A percentile compares a stretch with the other conserved stretches of the same genome.
These are phyloP conservation scores for Fonsecaea pedrosoi DNA, from an alignment of 2,329 filamentous ascomycete genomes.

Conservation along the genomic window DNA sequence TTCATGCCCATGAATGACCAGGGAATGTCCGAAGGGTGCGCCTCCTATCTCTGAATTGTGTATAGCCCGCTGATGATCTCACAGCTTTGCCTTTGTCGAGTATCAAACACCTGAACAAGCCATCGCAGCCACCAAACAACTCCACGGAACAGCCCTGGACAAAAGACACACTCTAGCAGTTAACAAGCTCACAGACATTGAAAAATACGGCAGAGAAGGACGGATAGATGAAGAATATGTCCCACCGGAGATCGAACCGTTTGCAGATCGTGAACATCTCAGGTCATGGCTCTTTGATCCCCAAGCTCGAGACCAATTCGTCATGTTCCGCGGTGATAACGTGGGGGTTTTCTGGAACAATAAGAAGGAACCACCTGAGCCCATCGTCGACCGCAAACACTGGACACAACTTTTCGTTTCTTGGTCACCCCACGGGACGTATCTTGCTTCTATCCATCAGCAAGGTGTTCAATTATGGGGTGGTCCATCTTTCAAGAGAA, in stretches of 20 bases:
- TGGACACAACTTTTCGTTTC: conserved; percentile 99
- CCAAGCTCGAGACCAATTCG: conserved; percentile 91
- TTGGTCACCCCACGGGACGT: conserved; percentile 96
- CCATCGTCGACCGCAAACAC: conserved; percentile 86
- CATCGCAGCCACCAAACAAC: conserved; percentile 82
- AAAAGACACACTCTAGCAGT: conserved; percentile 95
- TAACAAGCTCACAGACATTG: conserved; percentile 98
- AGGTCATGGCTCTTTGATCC: conserved; percentile 90
- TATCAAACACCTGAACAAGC: conserved; percentile 91
- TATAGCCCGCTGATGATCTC: conserved; percentile 6
- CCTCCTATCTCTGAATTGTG: not conserved
- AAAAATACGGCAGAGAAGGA: conserved; percentile 93
- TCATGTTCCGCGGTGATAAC: conserved; percentile 88
- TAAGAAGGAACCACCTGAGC: conserved; percentile 87
- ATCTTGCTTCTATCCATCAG: conserved; percentile 89
- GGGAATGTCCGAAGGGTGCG: conserved; percentile 83
- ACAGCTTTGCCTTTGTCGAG: conserved; percentile 94
- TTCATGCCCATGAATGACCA: conserved; percentile 93
- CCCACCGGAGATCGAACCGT: conserved; percentile 79
- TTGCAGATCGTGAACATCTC: conserved; percentile 90
- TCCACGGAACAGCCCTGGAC: conserved; percentile 86
- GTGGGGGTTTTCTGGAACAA: conserved; percentile 99
- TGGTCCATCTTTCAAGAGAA: conserved; percentile 83
- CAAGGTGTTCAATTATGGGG: conserved; percentile 99
- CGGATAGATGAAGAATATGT: conserved; percentile 90